Conservation (phyloP, 306 rosid species). For the Cucumis sativus region Cucumber_9930_V3 NC_026655.2:21935501-21936000, state of each 20-base stretch:
- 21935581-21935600: slow-evolving; percentile 26
- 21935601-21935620: slow-evolving; percentile 34
- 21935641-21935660: slow-evolving; percentile 34
- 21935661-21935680: slow-evolving; percentile 29
- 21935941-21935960: slow-evolving; percentile 26
- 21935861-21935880: slow-evolving; percentile 21
- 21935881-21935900: slow-evolving; percentile 27
- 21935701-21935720: slow-evolving; percentile 25
- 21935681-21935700: slow-evolving; percentile 28
- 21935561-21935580: slow-evolving; percentile 20
- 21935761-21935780: slow-evolving; percentile 28
- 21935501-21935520: slow-evolving; percentile 22
- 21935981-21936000: slow-evolving; percentile 23
- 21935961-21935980: slow-evolving; percentile 24
- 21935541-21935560: slow-evolving; percentile 19
- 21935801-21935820: slow-evolving; percentile 1
- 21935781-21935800: slow-evolving; percentile 12
- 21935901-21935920: slow-evolving; percentile 18
- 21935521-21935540: slow-evolving; percentile 18
- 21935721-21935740: slow-evolving; percentile 20
- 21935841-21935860: background rate
- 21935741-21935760: slow-evolving; percentile 24
- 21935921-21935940: slow-evolving; percentile 25
- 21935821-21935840: slow-evolving; percentile 10
- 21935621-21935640: slow-evolving; percentile 25